Percentiles rank a stretch among this genome's conserved stretches.
phyloP scores from a whole-genome alignment of 202 grass and related monocot species.

The Setaria italica region DNA sequence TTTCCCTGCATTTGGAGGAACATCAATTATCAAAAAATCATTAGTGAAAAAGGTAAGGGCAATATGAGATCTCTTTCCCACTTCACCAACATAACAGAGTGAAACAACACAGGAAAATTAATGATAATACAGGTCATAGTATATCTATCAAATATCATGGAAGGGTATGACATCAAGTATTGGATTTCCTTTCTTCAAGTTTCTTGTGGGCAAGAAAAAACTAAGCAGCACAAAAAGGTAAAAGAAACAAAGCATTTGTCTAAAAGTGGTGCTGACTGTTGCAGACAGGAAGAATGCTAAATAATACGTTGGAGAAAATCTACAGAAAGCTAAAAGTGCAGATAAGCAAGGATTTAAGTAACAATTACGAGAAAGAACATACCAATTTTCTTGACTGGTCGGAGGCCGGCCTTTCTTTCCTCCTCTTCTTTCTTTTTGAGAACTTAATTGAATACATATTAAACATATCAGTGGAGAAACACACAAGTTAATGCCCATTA shows the following conservation, averaged over 20 bases:
- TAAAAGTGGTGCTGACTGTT: conserved; percentile 24
- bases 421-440: conserved; percentile 94
- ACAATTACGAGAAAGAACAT: conserved; percentile 35
- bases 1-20: conserved; percentile 71
- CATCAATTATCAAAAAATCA: conserved; percentile 15
- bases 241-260: neutral
- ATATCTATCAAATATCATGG: neutral
- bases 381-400: conserved; percentile 64
- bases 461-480: conserved; percentile 42
- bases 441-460: conserved; percentile 56
- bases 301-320: conserved; percentile 1
- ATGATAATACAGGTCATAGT: neutral
- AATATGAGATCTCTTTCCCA: neutral
- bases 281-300: conserved; percentile 2
- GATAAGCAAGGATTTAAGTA: neutral
- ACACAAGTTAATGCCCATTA: neutral
- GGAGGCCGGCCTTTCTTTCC: conserved; percentile 65
- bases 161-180: neutral
- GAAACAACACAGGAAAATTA: conserved; percentile 22
- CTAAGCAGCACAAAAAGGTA: neutral
- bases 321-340: conserved; percentile 1
- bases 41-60: neutral
- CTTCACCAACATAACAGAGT: conserved; percentile 7
- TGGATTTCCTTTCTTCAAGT: conserved; percentile 5
- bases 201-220: neutral